Base-by-base conservation (phyloP, 1,139 yeast genomes). In the Zygoascus meyerae region DNA sequence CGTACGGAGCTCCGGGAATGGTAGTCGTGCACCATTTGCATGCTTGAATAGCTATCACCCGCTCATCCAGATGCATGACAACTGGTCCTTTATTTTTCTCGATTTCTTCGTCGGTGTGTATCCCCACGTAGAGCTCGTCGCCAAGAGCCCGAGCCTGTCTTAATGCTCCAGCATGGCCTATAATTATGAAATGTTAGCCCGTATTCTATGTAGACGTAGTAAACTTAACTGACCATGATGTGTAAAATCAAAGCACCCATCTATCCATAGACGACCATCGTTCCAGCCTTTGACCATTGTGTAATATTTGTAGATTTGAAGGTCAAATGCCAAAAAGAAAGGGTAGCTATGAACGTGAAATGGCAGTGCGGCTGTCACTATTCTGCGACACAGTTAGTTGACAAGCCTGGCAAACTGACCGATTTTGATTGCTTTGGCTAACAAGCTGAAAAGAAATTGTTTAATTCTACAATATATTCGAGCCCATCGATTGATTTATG, bases 181-280 rank as follows among this genome's bases (percentile, higher is more conserved):
- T 7, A 42, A 28, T 26, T 26, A 34, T 33, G 16, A 38, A 31
- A 17, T 15, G n/a, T 9, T 9, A 28, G 37, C 32, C 38, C 15
- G 28, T 14, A 9, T 14, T 11, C 11, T 12, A 9, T 21, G 7
- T 8, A 2, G 10, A 8, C 26, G 7, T 7, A 29, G 5, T 8
- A 34, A 28, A n/a, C 7, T 12, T 8, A 12, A 70, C 81, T 47
- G 70, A 75, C 92, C 98, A 60, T 92, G 97, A 63, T 92, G 98
- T 34, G 95, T 87, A 69, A 92, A 92, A 64, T 92, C 98, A 68
- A 92, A 92, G 62, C 98, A 92, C 0, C 98, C 98, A 63, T 92
- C 98, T 36, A 92, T 80, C 98, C 97, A 92, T 52, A 89, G 55
- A 31, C 63, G 54, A 44, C 60, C 61, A 35, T 51, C 56, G 31